Conservation (phyloP, 1,139 yeast genomes). For the Geotrichum cucujoidarum region DNA sequence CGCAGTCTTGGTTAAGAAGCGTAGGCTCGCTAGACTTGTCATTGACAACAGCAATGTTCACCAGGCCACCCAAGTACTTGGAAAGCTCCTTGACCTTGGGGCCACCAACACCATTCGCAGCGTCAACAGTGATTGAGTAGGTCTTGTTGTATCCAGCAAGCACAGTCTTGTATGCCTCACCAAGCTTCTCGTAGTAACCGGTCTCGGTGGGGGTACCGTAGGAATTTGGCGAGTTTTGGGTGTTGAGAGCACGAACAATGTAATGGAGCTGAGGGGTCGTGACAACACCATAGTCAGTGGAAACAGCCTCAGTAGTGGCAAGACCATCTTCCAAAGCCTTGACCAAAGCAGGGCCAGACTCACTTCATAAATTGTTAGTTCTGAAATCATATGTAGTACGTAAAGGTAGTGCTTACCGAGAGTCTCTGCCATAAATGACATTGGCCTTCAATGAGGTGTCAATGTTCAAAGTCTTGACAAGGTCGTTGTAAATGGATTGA, state of each 20-base stretch:
- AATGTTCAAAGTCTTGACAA: constrained; percentile 40
- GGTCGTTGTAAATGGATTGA: constrained; percentile 33
- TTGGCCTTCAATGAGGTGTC: constrained; percentile 40
- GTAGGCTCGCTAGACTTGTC: constrained; percentile 52
- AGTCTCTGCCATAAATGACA: constrained; percentile 50
- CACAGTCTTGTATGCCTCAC: constrained; percentile 43
- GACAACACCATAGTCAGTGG: constrained; percentile 59
- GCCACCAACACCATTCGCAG: constrained; percentile 96
- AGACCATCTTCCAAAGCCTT: constrained; percentile 66
- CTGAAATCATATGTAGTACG: constrained; percentile 17
- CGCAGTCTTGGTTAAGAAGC: constrained; percentile 71
- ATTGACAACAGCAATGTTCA: constrained; percentile 53
- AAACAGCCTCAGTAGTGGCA: constrained; percentile 43
- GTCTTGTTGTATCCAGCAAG: constrained; percentile 33
- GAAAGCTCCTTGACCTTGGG: constrained; percentile 56
- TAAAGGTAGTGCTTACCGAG: constrained; percentile 36
- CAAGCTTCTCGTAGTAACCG: constrained; percentile 68
- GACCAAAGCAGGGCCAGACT: constrained; percentile 64
- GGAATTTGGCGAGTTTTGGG: constrained; percentile 38
- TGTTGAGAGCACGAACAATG: constrained; percentile 68
- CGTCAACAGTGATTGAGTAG: constrained; percentile 58
- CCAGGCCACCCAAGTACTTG: constrained; percentile 39
- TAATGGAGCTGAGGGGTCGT: constrained; percentile 97
- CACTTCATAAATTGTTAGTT: constrained; percentile 43
- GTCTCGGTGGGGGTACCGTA: constrained; percentile 62